These are phyloP conservation scores for Pelargonium nanum DNA, from an alignment of 345 rosid genomes.

Conservation along the genomic window DNA sequence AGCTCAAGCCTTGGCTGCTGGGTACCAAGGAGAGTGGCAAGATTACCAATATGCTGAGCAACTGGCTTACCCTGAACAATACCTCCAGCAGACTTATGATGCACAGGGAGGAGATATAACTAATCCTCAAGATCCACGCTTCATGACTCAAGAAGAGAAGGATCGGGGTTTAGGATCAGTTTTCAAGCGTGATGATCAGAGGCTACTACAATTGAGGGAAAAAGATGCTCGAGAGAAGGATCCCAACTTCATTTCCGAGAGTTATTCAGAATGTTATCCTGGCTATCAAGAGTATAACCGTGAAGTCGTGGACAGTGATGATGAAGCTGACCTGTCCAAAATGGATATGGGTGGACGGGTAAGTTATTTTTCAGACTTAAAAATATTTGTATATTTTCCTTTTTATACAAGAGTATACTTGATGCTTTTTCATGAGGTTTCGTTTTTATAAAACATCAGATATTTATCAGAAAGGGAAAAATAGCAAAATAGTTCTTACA, in stretches of 20 bases:
- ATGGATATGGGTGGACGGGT: constrained; percentile 99
- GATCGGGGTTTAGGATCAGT: constrained; percentile 97
- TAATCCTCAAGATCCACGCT: constrained; percentile 56
- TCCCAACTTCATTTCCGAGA: constrained; percentile 87
- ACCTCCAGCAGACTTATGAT: constrained; percentile 61
- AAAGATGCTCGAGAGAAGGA: constrained; percentile 89
- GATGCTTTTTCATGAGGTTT: not conserved
- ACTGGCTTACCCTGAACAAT: constrained; percentile 69
- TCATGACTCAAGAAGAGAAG: constrained; percentile 98
- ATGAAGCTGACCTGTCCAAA: constrained; percentile 85
- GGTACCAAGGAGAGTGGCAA: constrained; percentile 85
- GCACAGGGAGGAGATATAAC: constrained; percentile 35
- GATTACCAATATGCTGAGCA: constrained; percentile 87
- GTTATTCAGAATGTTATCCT: constrained; percentile 97
- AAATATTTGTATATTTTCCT: not conserved
- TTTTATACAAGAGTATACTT: too few species aligned
- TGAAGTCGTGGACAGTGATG: constrained; percentile 86
- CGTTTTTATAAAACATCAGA: not conserved
- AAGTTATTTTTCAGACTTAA: constrained; percentile 13
- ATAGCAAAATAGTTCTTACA: not conserved
- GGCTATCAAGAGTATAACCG: constrained; percentile 96
- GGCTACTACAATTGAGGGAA: constrained; percentile 90
- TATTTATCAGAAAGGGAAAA: not conserved
- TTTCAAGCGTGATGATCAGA: constrained; percentile 90
- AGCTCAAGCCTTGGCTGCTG: constrained; percentile 55